Base-by-base conservation (phyloP, 805 yeast species). In the Pichia pseudocactophila region DNA sequence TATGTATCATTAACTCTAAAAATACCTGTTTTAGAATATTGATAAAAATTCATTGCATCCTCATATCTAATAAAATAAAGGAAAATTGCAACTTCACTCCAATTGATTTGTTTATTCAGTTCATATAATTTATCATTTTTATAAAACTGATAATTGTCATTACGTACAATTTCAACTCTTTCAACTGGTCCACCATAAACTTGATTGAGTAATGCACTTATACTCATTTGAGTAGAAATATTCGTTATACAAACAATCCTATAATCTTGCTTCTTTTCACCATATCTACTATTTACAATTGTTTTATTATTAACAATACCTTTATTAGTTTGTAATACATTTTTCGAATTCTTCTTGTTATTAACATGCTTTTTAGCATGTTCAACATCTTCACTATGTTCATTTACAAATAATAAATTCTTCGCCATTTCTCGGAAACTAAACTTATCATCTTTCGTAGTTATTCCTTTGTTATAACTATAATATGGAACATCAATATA, bases 161-260 rank as follows among this genome's bases (percentile, higher is more conserved):
- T 51, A 26, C 46, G 48, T 16, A 52, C 40, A 25, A 65, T 50
- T 12, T 58, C 62, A 4, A 80, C 51, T 39, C 67, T 69, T 47
- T 80, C 85, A 39, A 83, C 58, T 0, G 86, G 83, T 0, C 94
- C 94, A 2, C 92, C 89, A 49, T 69, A 64, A 0, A 81, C 63
- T 41, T 76, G 82, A 1, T 75, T 54, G 16, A 83, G 49, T 9
- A 82, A 60, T 31, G 75, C 64, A 18, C 65, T 65, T 8, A 78
- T 48, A 8, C 81, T 77, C 8, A 74, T 66, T 25, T 56, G 52
- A 0, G 52, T 44, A 8, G 52, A 56, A 10, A 61, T 52, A 35
- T 48, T 49, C 6, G 56, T 46, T 9, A 58, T 43, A 17, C 48
- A 48, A 22, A 55, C 50, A 20, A 49, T 53, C 22, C 55, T 50